Conservation (phyloP, 225 moss, liverwort and hornwort genomes). For the Physcomitrium patens region DNA sequence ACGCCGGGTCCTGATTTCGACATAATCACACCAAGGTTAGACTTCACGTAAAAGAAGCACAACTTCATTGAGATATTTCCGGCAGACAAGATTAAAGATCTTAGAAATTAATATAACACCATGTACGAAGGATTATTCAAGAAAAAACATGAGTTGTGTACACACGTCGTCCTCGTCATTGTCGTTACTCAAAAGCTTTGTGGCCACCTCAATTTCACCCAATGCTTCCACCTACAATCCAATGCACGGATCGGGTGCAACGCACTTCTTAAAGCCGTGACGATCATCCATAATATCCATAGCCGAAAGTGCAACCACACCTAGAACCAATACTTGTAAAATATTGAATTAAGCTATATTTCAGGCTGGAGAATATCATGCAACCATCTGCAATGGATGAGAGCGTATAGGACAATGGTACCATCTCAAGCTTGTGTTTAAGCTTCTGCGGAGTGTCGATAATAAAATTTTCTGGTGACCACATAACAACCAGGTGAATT, state of each 20-base stretch:
- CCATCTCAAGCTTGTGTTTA: conserved; percentile 95
- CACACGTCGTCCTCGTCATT: conserved; percentile 55
- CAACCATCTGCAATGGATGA: background rate
- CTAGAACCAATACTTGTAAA: conserved; percentile 16
- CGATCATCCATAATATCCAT: background rate
- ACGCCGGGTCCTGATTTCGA: conserved; percentile 63
- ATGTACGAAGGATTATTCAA: background rate
- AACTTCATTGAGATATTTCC: background rate
- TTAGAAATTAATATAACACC: conserved; percentile 15
- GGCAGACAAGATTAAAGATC: background rate
- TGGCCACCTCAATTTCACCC: conserved; percentile 96
- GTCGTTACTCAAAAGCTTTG: conserved; percentile 63
- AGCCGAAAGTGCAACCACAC: background rate
- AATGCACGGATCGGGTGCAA: conserved; percentile 20
- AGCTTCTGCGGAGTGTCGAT: conserved; percentile 65
- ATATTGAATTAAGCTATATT: background rate
- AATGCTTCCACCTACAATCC: conserved; percentile 86
- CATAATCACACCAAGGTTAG: conserved; percentile 25
- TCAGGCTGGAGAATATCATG: background rate
- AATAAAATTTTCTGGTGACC: conserved; percentile 64
- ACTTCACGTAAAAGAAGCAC: conserved; percentile 1
- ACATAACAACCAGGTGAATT: conserved; percentile 24
- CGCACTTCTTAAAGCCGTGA: conserved; percentile 1
- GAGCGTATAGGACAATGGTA: conserved; percentile 26
- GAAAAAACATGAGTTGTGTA: conserved; percentile 18